Evolutionary conservation across 352 stramenopile genomes (phyloP), one percentile per base, ranked within the genome.

Genomic region (Thraustochytrium striatum): DNA sequence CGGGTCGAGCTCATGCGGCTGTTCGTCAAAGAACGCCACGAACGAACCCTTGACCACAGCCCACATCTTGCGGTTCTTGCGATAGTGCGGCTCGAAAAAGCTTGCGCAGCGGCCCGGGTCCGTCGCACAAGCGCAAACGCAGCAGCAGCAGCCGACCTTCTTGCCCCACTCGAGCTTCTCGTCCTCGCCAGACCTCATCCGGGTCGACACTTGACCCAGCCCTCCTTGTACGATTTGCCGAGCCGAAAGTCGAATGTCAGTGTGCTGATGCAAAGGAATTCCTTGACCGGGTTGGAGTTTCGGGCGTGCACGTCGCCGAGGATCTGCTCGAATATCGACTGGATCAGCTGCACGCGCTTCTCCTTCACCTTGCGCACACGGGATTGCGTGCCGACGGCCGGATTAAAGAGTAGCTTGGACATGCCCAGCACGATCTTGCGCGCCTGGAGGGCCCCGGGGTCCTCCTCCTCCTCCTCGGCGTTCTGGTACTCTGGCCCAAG

Each of bases 221-320:
- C 65, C 50, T 75, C 65, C 39, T 75, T 75, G 25, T 38, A 41
- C 19, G 65, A 62, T 7, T 21, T 9, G 32, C 65, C 65, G 47
- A 75, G 61, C 7, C 65, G 65, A 3, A 50, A 33, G 65, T 75
- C 65, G 30, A 75, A 75, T 3, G 65, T 75, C n/a, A 75, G 50
- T 25, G 44, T 75, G 50, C 41, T 70, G 11, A 75, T 75, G 44
- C 65, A 7, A 30, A 75, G 52, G 47, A 75, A 75, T 32, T 75
- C 65, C 35, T 61, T 58, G 11, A 75, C 65, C n/a, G 52, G 52
- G 1, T 39, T 7, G 0, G 25, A 5, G 50, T 75, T 75, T 21
- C 65, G 65, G 7, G 61, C 21, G 16, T n/a, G 7, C 35, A 61
- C 65, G 65, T 75, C 52, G 28, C 11, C 3, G 0, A 75, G 1